Evolutionary conservation across 495 filamentous ascomycete species (phyloP).

Genomic region (Talaromyces thailandensis): DNA sequence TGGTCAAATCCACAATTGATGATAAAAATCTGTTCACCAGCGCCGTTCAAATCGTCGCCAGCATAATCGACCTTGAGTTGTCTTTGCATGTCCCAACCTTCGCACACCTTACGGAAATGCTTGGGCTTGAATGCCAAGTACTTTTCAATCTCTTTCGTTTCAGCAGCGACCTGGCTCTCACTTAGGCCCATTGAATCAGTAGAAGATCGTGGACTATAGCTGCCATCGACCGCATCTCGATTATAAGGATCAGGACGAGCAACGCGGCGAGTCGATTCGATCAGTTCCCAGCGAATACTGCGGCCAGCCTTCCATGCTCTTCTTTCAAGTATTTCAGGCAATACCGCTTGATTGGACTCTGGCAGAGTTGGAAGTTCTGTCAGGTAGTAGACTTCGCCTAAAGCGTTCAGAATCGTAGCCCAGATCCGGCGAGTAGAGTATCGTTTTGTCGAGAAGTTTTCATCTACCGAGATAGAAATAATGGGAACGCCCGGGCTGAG

Average conservation of each 20-base stretch:
- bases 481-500: constrained; percentile 91
- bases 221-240: constrained; percentile 48
- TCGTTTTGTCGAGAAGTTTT: constrained; percentile 61
- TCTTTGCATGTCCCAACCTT: constrained; percentile 89
- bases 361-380: constrained; percentile 51
- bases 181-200: constrained; percentile 63
- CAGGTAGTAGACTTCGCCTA: constrained; percentile 86
- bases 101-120: constrained; percentile 69
- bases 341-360: constrained; percentile 18
- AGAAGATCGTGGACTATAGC: constrained; percentile 59
- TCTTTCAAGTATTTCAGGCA: constrained; percentile 42
- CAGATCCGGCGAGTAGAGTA: constrained; percentile 63
- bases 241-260: constrained; percentile 64
- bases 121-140: constrained; percentile 66
- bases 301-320: constrained; percentile 75
- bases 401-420: constrained; percentile 80
- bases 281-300: constrained; percentile 67
- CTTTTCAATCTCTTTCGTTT: constrained; percentile 72
- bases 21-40: constrained; percentile 67
- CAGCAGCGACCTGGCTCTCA: constrained; percentile 58
- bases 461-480: constrained; percentile 75
- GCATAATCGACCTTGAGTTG: constrained; percentile 84
- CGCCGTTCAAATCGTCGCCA: constrained; percentile 60
- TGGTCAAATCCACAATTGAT: constrained; percentile 62
- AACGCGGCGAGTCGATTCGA: constrained; percentile 64